Percentiles rank a stretch among this genome's conserved stretches.
Conservation (phyloP, 768 basidiomycete genomes). For the Rhodotorula toruloides region DNA sequence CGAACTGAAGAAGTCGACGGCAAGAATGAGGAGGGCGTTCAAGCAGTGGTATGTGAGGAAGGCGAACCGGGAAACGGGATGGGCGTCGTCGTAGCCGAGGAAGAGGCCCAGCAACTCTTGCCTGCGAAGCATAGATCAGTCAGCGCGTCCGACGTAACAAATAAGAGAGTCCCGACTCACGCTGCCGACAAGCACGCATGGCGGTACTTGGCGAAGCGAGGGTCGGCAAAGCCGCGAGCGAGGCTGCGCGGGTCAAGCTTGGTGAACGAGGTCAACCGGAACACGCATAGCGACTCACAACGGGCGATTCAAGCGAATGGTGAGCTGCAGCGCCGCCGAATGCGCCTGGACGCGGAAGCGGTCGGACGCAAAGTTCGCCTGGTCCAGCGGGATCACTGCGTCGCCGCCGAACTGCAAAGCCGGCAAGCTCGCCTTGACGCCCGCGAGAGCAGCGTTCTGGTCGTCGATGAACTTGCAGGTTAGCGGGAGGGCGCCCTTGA, state of each 20-base stretch:
- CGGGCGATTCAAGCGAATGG: slow-evolving; percentile 29
- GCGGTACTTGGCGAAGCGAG: slow-evolving; percentile 7
- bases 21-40: slow-evolving; percentile 25
- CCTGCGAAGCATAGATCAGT: neutral
- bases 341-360: slow-evolving; percentile 25
- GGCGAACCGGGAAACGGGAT: slow-evolving; percentile 13
- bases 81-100: slow-evolving; percentile 23
- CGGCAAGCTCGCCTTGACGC: slow-evolving; percentile 9
- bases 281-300: slow-evolving; percentile 20
- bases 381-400: slow-evolving; percentile 5
- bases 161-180: slow-evolving; percentile 2
- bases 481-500: slow-evolving; percentile 18
- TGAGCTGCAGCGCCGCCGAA: slow-evolving; percentile 4
- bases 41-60: slow-evolving; percentile 17
- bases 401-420: slow-evolving; percentile 8
- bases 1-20: slow-evolving; percentile 32
- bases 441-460: slow-evolving; percentile 25
- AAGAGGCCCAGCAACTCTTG: slow-evolving; percentile 20
- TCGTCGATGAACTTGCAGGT: slow-evolving; percentile 1
- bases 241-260: slow-evolving; percentile 17
- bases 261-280: neutral
- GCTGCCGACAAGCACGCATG: slow-evolving; percentile 13
- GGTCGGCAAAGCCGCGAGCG: slow-evolving; percentile 24
- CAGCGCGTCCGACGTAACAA: neutral
- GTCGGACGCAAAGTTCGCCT: slow-evolving; percentile 16